phyloP scores from a whole-genome alignment of 2,329 filamentous ascomycete species.

The Aspergillus awamori region DNA sequence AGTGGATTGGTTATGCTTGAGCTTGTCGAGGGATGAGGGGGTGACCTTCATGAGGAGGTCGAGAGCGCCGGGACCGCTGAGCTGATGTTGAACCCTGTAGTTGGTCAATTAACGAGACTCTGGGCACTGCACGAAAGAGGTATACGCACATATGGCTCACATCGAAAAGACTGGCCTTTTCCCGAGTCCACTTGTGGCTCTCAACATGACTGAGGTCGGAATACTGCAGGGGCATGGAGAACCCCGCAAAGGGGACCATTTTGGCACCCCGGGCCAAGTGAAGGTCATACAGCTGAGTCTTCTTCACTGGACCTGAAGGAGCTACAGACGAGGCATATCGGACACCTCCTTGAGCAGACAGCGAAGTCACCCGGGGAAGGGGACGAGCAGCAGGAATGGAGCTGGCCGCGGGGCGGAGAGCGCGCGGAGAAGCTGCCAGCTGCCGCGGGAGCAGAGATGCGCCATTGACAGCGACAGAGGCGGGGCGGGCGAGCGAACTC shows the following conservation, averaged over 20 bases:
- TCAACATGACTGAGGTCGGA: constrained; percentile 73
- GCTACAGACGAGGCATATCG: constrained; percentile 39
- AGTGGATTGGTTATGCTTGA: constrained; percentile 71
- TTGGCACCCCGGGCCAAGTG: constrained; percentile 80
- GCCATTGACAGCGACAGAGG: constrained; percentile 37
- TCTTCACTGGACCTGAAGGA: constrained; percentile 31
- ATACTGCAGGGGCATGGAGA: constrained; percentile 92
- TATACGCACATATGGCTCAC: constrained; percentile 86
- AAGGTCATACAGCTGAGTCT: constrained; percentile 76
- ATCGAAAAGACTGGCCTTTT: constrained; percentile 89
- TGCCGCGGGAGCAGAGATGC: constrained; percentile 32
- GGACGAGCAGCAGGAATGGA: constrained; percentile 17
- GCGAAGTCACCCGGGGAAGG: constrained; percentile 8
- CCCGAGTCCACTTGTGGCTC: constrained; percentile 87
- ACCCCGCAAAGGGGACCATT: constrained; percentile 96
- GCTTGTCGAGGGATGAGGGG: constrained; percentile 68
- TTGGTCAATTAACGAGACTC: neutral
- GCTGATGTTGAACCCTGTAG: constrained; percentile 72
- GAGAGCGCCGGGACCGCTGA: constrained; percentile 77
- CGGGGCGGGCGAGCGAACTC: constrained; percentile 28
- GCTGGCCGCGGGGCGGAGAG: constrained; percentile 24
- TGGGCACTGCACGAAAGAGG: neutral
- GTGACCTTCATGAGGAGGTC: constrained; percentile 83
- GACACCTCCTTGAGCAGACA: constrained; percentile 22
- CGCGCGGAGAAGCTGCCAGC: constrained; percentile 31